phyloP scores from a whole-genome alignment of 129 eudicot species.

The Mikania micrantha region DNA sequence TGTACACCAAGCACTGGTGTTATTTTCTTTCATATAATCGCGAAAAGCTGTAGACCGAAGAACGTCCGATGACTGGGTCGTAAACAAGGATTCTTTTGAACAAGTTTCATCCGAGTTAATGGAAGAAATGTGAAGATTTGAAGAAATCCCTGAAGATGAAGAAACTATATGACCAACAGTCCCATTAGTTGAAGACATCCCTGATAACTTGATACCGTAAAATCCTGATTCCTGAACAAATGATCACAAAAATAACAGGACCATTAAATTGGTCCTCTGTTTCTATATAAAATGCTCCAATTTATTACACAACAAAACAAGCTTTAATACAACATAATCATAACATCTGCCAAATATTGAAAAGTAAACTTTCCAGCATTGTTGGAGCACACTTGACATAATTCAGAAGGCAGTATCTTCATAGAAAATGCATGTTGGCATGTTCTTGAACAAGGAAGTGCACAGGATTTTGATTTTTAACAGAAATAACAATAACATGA shows the following conservation, averaged over 20 bases:
- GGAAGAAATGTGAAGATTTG: conserved; percentile 42
- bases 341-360: neutral
- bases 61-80: conserved; percentile 49
- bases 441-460: neutral
- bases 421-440: neutral
- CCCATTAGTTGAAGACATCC: conserved; percentile 49
- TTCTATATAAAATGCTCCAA: no score
- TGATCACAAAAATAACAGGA: neutral
- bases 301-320: neutral
- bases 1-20: conserved; percentile 41
- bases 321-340: neutral
- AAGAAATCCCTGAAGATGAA: conserved; percentile 61
- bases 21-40: conserved; percentile 44
- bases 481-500: neutral
- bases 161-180: conserved; percentile 71
- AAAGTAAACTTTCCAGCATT: neutral
- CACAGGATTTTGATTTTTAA: neutral
- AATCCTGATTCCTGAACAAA: neutral
- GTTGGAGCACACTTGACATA: neutral
- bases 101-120: conserved; percentile 40
- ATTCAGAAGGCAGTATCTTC: neutral
- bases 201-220: conserved; percentile 19
- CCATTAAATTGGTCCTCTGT: neutral
- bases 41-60: conserved; percentile 60
- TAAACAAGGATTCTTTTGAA: conserved; percentile 46